A percentile compares a stretch with the other conserved stretches of the same genome.
Conservation (phyloP, 2,329 filamentous ascomycete genomes). For the Onygena corvina region DNA sequence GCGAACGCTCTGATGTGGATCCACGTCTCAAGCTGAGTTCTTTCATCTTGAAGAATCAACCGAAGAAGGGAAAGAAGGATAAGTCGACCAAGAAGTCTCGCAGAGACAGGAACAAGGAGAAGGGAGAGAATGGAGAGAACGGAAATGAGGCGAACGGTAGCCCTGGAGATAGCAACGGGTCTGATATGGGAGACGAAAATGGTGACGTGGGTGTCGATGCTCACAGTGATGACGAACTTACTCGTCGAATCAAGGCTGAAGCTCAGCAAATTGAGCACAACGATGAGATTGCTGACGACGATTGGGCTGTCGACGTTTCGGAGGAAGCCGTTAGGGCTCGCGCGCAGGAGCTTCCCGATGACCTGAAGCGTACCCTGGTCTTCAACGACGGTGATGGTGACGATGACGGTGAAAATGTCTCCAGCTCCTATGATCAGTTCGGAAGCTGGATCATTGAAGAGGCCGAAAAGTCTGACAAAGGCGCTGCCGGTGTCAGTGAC, state of each 20-base stretch:
- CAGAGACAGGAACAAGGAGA: slow-evolving; percentile 64
- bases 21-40: slow-evolving; percentile 88
- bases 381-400: slow-evolving; percentile 66
- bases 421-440: slow-evolving; percentile 75
- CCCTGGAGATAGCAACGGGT: slow-evolving; percentile 53
- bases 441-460: slow-evolving; percentile 81
- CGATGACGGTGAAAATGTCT: slow-evolving; percentile 64
- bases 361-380: slow-evolving; percentile 85
- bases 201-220: slow-evolving; percentile 56
- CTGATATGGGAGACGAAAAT: slow-evolving; percentile 51
- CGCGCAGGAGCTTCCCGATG: slow-evolving; percentile 80
- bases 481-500: slow-evolving; percentile 69
- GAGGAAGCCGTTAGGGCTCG: slow-evolving; percentile 90
- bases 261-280: slow-evolving; percentile 60
- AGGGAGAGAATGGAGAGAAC: slow-evolving; percentile 42
- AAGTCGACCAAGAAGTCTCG: slow-evolving; percentile 90
- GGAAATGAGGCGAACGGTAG: slow-evolving; percentile 45
- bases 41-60: slow-evolving; percentile 93
- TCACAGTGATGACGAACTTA: slow-evolving; percentile 84
- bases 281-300: slow-evolving; percentile 64
- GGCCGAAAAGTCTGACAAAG: slow-evolving; percentile 55
- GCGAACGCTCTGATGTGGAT: slow-evolving; percentile 83
- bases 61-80: slow-evolving; percentile 84
- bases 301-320: slow-evolving; percentile 95
- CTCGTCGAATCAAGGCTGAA: slow-evolving; percentile 56